Conservation (phyloP, 345 rosid genomes). For the Aegle marmelos region DNA sequence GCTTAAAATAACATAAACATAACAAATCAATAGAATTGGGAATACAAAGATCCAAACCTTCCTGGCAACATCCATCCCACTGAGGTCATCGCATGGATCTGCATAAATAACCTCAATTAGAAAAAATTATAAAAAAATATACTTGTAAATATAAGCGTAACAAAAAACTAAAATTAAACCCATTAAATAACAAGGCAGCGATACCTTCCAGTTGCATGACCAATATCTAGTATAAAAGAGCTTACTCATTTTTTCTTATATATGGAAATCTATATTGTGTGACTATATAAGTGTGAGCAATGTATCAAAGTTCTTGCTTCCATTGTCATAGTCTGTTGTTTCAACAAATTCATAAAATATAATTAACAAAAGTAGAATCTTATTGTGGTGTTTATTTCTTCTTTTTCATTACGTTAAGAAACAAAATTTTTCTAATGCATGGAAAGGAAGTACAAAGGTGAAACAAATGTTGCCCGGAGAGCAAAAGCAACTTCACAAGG, state of each 20-base stretch:
- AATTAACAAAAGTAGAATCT: neutral
- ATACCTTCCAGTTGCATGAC: neutral
- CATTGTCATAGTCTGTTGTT: neutral
- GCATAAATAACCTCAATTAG: slow-evolving; percentile 23
- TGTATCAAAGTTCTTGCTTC: neutral
- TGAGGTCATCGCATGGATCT: slow-evolving; percentile 98
- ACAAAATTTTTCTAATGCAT: too few relatives aligned
- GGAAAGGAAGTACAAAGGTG: too few relatives aligned
- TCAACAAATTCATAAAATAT: neutral
- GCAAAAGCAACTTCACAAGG: too few relatives aligned
- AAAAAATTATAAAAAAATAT: neutral
- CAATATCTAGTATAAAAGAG: neutral
- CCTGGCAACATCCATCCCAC: slow-evolving; percentile 97
- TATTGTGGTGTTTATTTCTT: neutral
- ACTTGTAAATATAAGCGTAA: neutral
- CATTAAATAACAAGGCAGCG: neutral
- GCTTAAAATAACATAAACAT: neutral
- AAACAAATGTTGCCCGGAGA: too few relatives aligned
- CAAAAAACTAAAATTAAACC: neutral
- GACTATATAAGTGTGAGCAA: neutral
- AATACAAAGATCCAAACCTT: slow-evolving; percentile 50
- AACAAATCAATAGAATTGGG: neutral
- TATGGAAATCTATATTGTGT: too few relatives aligned
- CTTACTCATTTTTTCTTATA: neutral
- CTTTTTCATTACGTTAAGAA: too few relatives aligned